Evolutionary conservation across 1,284 basidiomycete species (phyloP).

Genomic region (Boletus semigastroideus): DNA sequence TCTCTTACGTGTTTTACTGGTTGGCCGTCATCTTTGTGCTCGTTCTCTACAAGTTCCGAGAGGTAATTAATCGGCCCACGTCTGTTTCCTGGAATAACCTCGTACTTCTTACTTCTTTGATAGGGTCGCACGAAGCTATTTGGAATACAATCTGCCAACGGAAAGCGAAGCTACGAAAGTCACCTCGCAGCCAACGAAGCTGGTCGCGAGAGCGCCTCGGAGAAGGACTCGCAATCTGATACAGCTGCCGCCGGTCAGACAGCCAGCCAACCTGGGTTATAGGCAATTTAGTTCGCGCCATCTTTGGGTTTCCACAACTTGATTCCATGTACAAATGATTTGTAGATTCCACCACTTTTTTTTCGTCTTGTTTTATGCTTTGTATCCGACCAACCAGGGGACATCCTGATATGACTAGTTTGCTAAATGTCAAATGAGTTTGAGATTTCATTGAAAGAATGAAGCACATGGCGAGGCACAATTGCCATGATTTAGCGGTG

Average conservation of each 20-base stretch:
- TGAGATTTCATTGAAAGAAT: too few species aligned
- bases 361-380: too few species aligned
- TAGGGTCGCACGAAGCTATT: constrained; percentile 47
- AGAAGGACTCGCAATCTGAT: constrained; percentile 6
- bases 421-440: too few species aligned
- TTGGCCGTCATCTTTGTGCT: constrained; percentile 63
- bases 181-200: neutral
- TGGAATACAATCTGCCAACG: constrained; percentile 44
- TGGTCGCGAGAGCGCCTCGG: neutral
- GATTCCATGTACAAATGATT: too few species aligned
- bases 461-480: too few species aligned
- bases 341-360: too few species aligned
- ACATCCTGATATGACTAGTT: too few species aligned
- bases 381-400: too few species aligned
- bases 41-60: constrained; percentile 68
- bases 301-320: too few species aligned
- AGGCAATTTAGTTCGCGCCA: neutral
- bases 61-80: constrained; percentile 37
- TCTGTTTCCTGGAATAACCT: neutral
- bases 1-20: constrained; percentile 83
- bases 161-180: constrained; percentile 28
- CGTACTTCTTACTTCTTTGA: neutral
- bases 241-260: neutral
- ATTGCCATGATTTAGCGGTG: too few species aligned
- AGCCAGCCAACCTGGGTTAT: neutral